Evolutionary conservation across 1,284 basidiomycete genomes (phyloP).

Genomic region (Puccinia horiana): DNA sequence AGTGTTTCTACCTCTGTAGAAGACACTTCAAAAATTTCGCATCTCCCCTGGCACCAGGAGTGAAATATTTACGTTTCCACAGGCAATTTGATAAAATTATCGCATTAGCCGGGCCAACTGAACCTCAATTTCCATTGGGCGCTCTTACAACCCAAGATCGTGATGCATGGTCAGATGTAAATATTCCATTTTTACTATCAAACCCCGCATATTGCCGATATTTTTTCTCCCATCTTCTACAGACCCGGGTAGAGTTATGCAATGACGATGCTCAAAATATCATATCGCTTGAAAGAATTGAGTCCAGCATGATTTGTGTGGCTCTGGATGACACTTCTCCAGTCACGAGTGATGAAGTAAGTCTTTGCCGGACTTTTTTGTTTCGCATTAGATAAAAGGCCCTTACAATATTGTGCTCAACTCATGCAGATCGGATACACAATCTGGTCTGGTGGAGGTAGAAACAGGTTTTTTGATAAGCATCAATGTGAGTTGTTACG

Average conservation of each 20-base stretch:
- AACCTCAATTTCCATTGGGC: constrained; percentile 67
- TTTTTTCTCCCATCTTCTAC: background rate
- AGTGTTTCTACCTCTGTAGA: too few relatives aligned
- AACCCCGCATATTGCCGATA: background rate
- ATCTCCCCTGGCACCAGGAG: background rate
- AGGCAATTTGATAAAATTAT: constrained; percentile 80
- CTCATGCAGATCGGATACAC: constrained; percentile 62
- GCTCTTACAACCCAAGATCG: constrained; percentile 84
- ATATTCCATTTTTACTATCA: constrained; percentile 52
- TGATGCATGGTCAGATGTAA: constrained; percentile 81
- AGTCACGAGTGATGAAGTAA: constrained; percentile 74
- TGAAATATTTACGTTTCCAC: background rate
- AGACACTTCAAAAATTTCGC: too few relatives aligned
- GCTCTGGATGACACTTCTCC: constrained; percentile 80
- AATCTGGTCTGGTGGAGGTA: constrained; percentile 88
- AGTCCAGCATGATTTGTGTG: constrained; percentile 84
- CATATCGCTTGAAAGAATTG: constrained; percentile 74
- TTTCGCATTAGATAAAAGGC: background rate
- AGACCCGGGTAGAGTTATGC: constrained; percentile 69
- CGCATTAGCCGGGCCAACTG: constrained; percentile 66
- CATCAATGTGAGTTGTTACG: constrained; percentile 72
- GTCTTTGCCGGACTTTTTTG: background rate
- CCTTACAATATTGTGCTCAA: background rate
- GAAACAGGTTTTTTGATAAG: constrained; percentile 96
- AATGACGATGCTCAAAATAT: constrained; percentile 70